A percentile compares a stretch with the other conserved stretches of the same genome.
phyloP scores from a whole-genome alignment of 176 grass and related monocot species.

The Dactylis glomerata region DNA sequence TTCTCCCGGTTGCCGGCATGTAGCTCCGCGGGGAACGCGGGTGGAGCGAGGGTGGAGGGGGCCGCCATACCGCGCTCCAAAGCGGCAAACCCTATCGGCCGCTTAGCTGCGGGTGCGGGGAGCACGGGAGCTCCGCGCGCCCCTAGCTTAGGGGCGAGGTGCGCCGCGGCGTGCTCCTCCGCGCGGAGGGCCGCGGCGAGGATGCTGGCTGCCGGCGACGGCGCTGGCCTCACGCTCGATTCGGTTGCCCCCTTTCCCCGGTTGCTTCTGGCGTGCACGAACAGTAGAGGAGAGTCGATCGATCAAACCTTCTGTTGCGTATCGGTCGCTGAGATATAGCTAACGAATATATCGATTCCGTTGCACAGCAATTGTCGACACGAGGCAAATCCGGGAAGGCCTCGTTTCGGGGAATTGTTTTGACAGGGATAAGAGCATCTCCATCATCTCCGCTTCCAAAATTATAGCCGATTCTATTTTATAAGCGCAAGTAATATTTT shows the following conservation, averaged over 20 bases:
- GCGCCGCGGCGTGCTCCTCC: not conserved
- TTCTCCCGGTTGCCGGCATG: slow-evolving; percentile 67
- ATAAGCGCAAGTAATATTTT: no score
- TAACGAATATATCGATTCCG: no score
- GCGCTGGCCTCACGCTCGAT: not conserved
- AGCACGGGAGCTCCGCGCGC: not conserved
- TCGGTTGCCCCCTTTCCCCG: not conserved
- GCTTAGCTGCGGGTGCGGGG: not conserved
- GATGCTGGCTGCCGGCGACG: not conserved
- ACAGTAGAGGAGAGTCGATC: no score
- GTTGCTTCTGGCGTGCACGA: not conserved
- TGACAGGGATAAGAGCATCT: no score
- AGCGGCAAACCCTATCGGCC: not conserved
- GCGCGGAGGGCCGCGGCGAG: not conserved
- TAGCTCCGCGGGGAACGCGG: slow-evolving; percentile 77
- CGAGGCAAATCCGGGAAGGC: no score
- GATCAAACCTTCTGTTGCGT: no score
- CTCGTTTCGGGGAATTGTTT: no score
- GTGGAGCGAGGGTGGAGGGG: slow-evolving; percentile 44
- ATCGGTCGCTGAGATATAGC: no score
- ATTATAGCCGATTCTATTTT: no score
- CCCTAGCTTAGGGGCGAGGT: not conserved
- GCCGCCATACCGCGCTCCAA: slow-evolving; percentile 49
- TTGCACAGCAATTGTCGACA: no score
- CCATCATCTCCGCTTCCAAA: no score